Evolutionary conservation across 495 filamentous ascomycete species (phyloP).

Genomic region (Penicillium canariense): DNA sequence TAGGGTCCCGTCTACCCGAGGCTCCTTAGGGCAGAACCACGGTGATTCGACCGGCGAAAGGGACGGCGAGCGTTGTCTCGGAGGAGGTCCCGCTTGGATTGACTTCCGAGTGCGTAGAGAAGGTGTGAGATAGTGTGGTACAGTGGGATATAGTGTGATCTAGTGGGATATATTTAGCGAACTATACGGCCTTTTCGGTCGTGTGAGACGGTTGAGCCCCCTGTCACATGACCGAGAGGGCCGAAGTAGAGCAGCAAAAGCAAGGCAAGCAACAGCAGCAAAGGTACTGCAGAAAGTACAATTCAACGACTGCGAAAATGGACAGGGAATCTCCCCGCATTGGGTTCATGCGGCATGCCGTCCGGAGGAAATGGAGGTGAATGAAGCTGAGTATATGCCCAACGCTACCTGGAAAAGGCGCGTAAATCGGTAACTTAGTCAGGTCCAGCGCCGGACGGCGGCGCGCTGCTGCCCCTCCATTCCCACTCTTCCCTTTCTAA

Average conservation of each 20-base stretch:
- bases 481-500: conserved; percentile 12
- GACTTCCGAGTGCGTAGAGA: too few species aligned
- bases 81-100: too few species aligned
- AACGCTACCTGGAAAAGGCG: not conserved
- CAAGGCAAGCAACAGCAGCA: not conserved
- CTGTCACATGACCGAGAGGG: conserved; percentile 1
- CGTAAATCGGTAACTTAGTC: conserved; percentile 19
- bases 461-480: conserved; percentile 32
- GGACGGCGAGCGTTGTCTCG: too few species aligned
- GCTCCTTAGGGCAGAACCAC: conserved; percentile 2
- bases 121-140: too few species aligned
- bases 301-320: not conserved
- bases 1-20: conserved; percentile 15
- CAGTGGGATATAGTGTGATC: too few species aligned
- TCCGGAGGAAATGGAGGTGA: too few species aligned
- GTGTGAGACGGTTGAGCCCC: not conserved
- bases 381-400: not conserved
- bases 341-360: too few species aligned
- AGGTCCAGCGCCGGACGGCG: conserved; percentile 20
- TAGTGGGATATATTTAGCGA: too few species aligned
- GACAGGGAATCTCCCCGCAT: too few species aligned
- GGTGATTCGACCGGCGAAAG: too few species aligned
- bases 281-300: not conserved
- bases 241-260: not conserved
- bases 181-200: too few species aligned